Evolutionary conservation across 768 basidiomycete genomes (phyloP).

Genomic region (Leucocoprinus leucothites): DNA sequence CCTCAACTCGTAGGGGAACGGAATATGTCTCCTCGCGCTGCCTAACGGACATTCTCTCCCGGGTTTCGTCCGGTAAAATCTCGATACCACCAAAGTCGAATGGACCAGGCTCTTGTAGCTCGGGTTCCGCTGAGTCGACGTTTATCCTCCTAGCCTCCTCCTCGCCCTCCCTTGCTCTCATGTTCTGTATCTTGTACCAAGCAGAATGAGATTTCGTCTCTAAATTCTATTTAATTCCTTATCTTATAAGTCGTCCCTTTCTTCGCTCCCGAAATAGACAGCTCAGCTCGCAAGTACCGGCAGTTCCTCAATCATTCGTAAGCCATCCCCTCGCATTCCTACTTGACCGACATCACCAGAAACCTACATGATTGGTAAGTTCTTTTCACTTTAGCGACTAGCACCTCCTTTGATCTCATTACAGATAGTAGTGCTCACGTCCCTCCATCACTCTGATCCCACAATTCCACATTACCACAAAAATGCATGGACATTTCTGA

Average conservation of each 20-base stretch:
- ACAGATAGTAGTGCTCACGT: conserved; percentile 45
- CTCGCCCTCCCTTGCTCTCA: too few relatives aligned
- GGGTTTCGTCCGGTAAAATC: neutral
- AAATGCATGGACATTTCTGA: too few relatives aligned
- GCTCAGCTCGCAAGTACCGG: neutral
- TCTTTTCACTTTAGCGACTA: neutral
- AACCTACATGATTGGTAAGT: conserved; percentile 28
- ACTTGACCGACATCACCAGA: neutral
- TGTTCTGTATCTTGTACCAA: too few relatives aligned
- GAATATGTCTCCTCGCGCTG: too few relatives aligned
- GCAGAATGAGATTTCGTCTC: too few relatives aligned
- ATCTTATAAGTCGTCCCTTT: conserved; percentile 29
- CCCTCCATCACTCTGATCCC: conserved; percentile 53
- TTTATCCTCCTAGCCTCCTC: too few relatives aligned
- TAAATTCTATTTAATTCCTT: conserved; percentile 40
- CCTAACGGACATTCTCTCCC: conserved; percentile 5
- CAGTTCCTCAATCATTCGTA: too few relatives aligned
- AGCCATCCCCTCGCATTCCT: too few relatives aligned
- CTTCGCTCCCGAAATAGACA: too few relatives aligned
- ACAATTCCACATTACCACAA: conserved; percentile 51
- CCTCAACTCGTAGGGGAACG: too few relatives aligned
- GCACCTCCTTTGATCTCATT: neutral
- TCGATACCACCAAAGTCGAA: conserved; percentile 1
- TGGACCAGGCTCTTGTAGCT: conserved; percentile 7
- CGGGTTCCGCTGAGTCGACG: too few relatives aligned